Evolutionary conservation across 2,329 filamentous ascomycete genomes (phyloP), one percentile per base, ranked within the genome.

Genomic region (Ilyonectria destructans): DNA sequence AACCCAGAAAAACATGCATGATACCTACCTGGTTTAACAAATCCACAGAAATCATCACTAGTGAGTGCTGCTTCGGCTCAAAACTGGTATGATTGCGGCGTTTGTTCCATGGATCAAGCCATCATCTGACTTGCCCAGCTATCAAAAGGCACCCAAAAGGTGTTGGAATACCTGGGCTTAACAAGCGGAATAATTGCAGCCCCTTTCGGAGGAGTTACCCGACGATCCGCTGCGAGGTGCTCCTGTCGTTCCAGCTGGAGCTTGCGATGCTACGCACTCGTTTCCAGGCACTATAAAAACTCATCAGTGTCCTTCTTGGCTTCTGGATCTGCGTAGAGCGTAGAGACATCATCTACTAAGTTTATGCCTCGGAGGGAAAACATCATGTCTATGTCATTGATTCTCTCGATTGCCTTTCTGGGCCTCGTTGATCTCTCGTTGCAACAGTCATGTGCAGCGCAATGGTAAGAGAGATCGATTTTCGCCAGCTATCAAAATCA

Each of bases 401-500:
- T 37, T 55, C 13, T 55, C 7, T 55, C 26, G 1, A 46, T 62
- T 37, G 49, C 37, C 12, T 55, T 55, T 45, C 23, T 55, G 3
- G 37, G 26, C 6, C 48, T 62, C 6, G 26, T 55, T 55, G 26
- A 62, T n/a, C 21, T 26, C 13, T 62, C 58, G 37, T n/a, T 35
- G 19, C 58, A 62, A 26, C 58, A 62, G 37, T 55, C 58, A 37
- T 62, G 58, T 21, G 58, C 58, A 19, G 49, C 9, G 9, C 37
- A 19, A 19, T 62, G 58, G 58, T 62, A 55, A 55, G 9, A 17
- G n/a, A 37, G 7, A 40, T 9, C 7, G 29, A 23, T 45, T 8
- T 7, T 29, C 26, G 13, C 8, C 5, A 55, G 15, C 13, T n/a
- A 6, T 46, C 37, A 19, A 55, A 45, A 29, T 35, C 35, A 33